Conservation (phyloP, 163 green algal species). For the Scenedesmus sp. region DNA sequence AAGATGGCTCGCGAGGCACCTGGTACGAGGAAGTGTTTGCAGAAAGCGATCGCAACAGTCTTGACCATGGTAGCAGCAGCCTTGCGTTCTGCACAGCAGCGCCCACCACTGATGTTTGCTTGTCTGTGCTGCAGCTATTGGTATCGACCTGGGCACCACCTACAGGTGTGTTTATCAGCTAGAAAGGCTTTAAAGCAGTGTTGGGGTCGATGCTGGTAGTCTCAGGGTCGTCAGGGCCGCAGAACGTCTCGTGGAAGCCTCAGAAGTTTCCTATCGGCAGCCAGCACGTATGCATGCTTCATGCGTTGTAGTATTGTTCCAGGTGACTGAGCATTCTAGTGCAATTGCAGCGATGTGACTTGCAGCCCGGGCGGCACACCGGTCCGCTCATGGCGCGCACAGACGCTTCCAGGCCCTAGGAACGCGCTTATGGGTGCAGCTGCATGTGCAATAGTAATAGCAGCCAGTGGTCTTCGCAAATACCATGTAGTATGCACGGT, state of each 20-base stretch:
- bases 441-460: neutral
- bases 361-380: neutral
- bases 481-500: neutral
- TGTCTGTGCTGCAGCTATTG: slow-evolving; percentile 41
- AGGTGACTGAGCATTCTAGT: neutral
- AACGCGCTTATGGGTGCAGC: neutral
- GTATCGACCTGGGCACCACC: slow-evolving; percentile 89
- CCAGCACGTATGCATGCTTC: slow-evolving; percentile 1
- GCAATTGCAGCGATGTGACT: neutral
- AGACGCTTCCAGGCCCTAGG: neutral
- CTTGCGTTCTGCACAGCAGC: neutral
- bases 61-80: neutral
- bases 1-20: slow-evolving; percentile 45
- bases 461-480: neutral
- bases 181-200: neutral
- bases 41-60: neutral
- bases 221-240: neutral
- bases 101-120: slow-evolving; percentile 11
- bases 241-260: slow-evolving; percentile 11
- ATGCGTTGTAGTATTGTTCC: neutral
- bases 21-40: neutral
- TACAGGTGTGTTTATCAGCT: slow-evolving; percentile 55
- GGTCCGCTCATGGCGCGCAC: slow-evolving; percentile 5
- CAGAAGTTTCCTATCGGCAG: neutral
- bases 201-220: neutral